phyloP scores from a whole-genome alignment of 2,329 filamentous ascomycete species.

The Botrytis fragariae region DNA sequence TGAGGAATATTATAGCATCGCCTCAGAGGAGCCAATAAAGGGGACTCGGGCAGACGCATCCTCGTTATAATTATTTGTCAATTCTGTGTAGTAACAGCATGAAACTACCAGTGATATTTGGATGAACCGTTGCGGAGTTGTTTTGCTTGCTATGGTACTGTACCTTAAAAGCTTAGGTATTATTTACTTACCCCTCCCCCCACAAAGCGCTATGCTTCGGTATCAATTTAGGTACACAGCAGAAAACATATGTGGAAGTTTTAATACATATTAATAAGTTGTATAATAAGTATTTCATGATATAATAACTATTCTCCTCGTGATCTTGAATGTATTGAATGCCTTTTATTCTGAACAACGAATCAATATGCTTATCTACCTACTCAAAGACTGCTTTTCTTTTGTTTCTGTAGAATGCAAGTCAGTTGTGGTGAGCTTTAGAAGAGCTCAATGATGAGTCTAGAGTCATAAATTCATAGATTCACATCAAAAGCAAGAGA shows the following conservation, averaged over 20 bases:
- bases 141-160: neutral
- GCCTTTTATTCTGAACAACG: neutral
- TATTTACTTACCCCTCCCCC: slow-evolving; percentile 3
- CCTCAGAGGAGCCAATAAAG: slow-evolving; percentile 32
- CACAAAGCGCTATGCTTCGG: neutral
- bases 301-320: neutral
- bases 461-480: neutral
- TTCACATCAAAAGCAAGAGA: slow-evolving; percentile 3
- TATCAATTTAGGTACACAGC: neutral
- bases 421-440: neutral
- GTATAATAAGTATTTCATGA: neutral
- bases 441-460: neutral
- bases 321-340: neutral
- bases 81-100: neutral
- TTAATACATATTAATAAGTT: neutral
- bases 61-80: slow-evolving; percentile 29
- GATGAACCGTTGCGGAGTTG: neutral
- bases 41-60: slow-evolving; percentile 31
- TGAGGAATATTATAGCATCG: slow-evolving; percentile 31
- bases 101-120: neutral
- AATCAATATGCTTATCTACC: neutral
- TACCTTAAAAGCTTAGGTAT: neutral
- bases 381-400: neutral
- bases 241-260: neutral
- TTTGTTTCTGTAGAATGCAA: too few species aligned